Evolutionary conservation across 129 eudicot genomes (phyloP).

Genomic region (carrot (Daucus carota)): DH1_v3.0 NC_030385.2:36220501-36221000

Average conservation of each 20-base stretch:
- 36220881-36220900: slow-evolving; percentile 25
- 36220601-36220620: neutral
- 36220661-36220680: slow-evolving; percentile 59
- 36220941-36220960: slow-evolving; percentile 75
- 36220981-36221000: neutral
- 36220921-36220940: slow-evolving; percentile 83
- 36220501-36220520: neutral
- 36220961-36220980: slow-evolving; percentile 84
- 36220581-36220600: neutral
- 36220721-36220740: slow-evolving; percentile 60
- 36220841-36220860: neutral
- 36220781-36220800: slow-evolving; percentile 69
- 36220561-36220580: neutral
- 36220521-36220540: neutral
- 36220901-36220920: slow-evolving; percentile 87
- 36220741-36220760: slow-evolving; percentile 86
- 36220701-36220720: slow-evolving; percentile 83
- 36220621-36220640: neutral
- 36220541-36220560: neutral
- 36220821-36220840: neutral
- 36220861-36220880: neutral
- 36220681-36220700: slow-evolving; percentile 73
- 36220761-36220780: slow-evolving; percentile 80
- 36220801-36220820: slow-evolving; percentile 36
- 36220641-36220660: neutral